Base-by-base conservation (phyloP, 139 green algal species). In the Coelastrella sp. region DNA sequence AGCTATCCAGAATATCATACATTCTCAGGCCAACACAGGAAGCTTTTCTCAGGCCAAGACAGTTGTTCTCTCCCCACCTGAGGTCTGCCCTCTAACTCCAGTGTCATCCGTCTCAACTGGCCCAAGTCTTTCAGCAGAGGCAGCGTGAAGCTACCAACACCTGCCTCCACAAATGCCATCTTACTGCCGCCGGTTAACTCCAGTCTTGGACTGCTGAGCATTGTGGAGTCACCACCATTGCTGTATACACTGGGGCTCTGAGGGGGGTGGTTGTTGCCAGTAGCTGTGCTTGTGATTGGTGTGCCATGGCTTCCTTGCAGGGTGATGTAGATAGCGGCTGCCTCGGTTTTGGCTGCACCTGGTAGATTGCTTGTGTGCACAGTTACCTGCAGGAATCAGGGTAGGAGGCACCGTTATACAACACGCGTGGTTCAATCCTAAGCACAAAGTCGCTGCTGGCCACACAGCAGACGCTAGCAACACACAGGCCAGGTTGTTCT, bases 41-140 rank as follows among this genome's bases (percentile, higher is more conserved):
- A n/a, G n/a, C n/a, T n/a, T n/a, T n/a, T n/a, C n/a, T n/a, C n/a
- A n/a, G n/a, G n/a, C n/a, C n/a, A 47, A 47, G 32, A n/a, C 32
- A 47, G 32, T 47, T 47, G 32, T 47, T 47, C 32, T 1, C 32
- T 47, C 32, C 68, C 54, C 3, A 76, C 68, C 17, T 32, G 17
- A 5, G 16, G n/a, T 22, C 54, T 76, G 2, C 14, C 17, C 17
- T 76, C 83, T 56, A 90, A n/a, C n/a, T 83, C 85, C 23, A 90
- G 73, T 5, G 73, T 75, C 10, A 83, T 16, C 73, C 83, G 73
- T 58, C 73, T 59, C 85, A 90, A 64, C 73, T 90, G 73, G 56
- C 85, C 85, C 60, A 90, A 20, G 56, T 64, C 56, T 3, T 66
- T 20, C 85, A 90, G 77, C 5, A 22, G 17, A 5, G 58, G 73